Conservation (phyloP, 208 protist species). For the Phytomonas sp. region DNA sequence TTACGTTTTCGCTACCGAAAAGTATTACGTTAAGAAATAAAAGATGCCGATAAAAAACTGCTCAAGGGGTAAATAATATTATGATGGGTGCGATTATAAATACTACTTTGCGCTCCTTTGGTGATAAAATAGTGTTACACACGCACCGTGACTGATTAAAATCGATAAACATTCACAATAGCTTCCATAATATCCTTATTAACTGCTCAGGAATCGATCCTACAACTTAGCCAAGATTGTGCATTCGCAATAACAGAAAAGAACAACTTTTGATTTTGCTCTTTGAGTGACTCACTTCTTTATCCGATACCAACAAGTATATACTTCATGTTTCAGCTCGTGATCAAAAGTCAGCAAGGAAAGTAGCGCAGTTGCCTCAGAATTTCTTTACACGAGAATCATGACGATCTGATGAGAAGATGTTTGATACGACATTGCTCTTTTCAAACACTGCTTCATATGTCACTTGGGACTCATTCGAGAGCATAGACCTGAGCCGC, state of each 20-base stretch:
- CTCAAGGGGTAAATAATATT: neutral
- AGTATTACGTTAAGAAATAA: neutral
- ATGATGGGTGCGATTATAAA: neutral
- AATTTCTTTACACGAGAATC: constrained; percentile 59
- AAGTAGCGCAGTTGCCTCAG: constrained; percentile 9
- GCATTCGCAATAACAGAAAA: neutral
- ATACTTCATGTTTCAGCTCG: neutral
- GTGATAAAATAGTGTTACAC: neutral
- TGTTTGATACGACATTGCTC: constrained; percentile 38
- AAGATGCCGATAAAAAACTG: neutral
- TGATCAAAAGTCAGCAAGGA: neutral
- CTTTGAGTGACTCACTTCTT: neutral
- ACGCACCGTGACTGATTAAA: neutral
- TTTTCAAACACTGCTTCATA: constrained; percentile 38
- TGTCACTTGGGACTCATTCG: constrained; percentile 29
- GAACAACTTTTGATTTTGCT: neutral
- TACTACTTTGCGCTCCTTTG: neutral
- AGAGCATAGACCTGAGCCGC: constrained; percentile 42
- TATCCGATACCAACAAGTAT: neutral
- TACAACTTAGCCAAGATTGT: neutral
- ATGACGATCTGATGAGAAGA: constrained; percentile 25
- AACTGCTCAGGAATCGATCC: neutral
- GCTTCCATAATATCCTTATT: neutral
- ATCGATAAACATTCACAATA: neutral
- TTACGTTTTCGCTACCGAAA: neutral